Evolutionary conservation across 2,329 filamentous ascomycete species (phyloP).

Genomic region (Colletotrichum sp.): DNA sequence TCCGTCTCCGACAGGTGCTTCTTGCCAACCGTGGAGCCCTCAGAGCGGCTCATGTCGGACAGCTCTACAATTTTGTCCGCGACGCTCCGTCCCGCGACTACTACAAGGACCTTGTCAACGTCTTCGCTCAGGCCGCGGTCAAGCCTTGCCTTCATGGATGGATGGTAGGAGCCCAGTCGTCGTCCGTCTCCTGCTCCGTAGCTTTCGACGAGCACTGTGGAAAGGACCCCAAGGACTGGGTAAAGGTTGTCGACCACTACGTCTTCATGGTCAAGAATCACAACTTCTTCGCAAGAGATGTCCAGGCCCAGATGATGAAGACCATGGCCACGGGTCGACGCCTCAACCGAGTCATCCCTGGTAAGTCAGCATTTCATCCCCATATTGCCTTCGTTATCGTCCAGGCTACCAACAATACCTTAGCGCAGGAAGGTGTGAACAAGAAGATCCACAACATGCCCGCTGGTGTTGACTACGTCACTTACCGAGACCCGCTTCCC

Average conservation of each 20-base stretch:
- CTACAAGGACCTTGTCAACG: not conserved
- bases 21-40: not conserved
- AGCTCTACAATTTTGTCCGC: not conserved
- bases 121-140: constrained; percentile 3
- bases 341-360: not conserved
- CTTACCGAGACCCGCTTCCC: constrained; percentile 9
- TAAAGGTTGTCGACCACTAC: not conserved
- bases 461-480: not conserved
- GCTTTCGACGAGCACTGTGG: not conserved
- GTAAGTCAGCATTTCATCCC: not conserved
- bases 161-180: not conserved
- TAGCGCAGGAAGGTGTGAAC: not conserved
- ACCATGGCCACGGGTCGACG: not conserved
- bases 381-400: not conserved
- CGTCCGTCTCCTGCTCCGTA: not conserved
- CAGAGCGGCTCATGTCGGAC: not conserved
- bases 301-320: not conserved
- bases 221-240: not conserved
- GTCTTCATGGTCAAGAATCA: not conserved
- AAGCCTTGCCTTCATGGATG: constrained; percentile 3
- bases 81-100: not conserved
- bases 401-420: not conserved
- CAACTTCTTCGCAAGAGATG: not conserved
- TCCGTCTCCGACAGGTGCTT: constrained; percentile 8
- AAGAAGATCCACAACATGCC: not conserved